phyloP scores from a whole-genome alignment of 192 early-diverging fungal genomes.

The Backusella tuberculispora region DNA sequence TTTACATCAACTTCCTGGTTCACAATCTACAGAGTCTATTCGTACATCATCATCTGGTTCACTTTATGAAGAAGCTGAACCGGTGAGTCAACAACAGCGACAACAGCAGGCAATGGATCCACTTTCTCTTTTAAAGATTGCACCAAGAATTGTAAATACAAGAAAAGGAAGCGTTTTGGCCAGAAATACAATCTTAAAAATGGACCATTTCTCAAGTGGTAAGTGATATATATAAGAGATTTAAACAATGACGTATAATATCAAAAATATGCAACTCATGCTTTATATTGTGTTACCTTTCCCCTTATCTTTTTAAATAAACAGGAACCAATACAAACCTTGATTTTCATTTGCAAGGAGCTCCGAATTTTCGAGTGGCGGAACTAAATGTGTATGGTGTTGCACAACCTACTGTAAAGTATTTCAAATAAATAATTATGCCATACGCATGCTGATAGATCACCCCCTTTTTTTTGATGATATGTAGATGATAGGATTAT shows the following conservation, averaged over 20 bases:
- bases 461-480: too few species aligned
- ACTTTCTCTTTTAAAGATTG: constrained; percentile 11
- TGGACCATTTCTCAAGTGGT: constrained; percentile 57
- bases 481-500: constrained; percentile 51
- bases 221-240: constrained; percentile 11
- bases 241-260: not conserved
- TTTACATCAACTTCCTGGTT: constrained; percentile 12
- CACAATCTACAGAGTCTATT: not conserved
- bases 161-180: constrained; percentile 58
- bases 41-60: not conserved
- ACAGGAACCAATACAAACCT: constrained; percentile 45
- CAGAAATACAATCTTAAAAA: constrained; percentile 59
- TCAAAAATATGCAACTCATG: not conserved
- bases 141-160: constrained; percentile 46
- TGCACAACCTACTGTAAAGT: constrained; percentile 60
- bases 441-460: not conserved
- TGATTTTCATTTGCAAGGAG: constrained; percentile 64
- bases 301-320: not conserved
- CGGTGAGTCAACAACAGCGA: not conserved
- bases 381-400: constrained; percentile 64
- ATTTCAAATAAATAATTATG: not conserved
- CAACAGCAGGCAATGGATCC: not conserved
- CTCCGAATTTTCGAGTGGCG: constrained; percentile 65
- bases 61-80: not conserved
- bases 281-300: not conserved